Conservation (phyloP, 495 filamentous ascomycete species). For the Aspergillus baeticus region DNA sequence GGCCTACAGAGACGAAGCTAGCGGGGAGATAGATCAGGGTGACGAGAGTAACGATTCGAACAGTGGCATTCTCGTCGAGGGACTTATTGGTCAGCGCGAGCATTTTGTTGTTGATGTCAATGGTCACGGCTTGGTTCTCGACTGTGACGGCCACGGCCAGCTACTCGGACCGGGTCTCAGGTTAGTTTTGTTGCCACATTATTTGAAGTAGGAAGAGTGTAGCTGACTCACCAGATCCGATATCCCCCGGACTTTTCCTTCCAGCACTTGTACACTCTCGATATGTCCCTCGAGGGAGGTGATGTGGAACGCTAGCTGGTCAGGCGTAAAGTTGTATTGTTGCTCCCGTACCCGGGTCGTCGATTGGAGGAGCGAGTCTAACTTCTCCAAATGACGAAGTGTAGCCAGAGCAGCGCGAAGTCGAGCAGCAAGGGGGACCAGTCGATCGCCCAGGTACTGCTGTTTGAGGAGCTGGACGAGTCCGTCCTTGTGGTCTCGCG, state of each 20-base stretch:
- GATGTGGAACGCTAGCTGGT: constrained; percentile 5
- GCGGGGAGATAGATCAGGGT: constrained; percentile 41
- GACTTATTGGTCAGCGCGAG: constrained; percentile 5
- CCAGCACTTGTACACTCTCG: constrained; percentile 12
- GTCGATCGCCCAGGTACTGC: constrained; percentile 12
- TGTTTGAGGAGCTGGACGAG: constrained; percentile 7
- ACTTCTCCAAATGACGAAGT: constrained; percentile 1
- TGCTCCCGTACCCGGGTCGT: too few relatives aligned
- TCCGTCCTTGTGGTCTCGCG: background rate
- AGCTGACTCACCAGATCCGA: constrained; percentile 12
- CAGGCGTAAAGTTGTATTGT: too few relatives aligned
- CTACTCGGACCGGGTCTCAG: too few relatives aligned
- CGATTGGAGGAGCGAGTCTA: too few relatives aligned
- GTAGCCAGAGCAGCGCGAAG: constrained; percentile 7
- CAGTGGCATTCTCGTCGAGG: constrained; percentile 28
- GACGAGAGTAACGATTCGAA: constrained; percentile 36
- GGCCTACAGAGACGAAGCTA: constrained; percentile 37
- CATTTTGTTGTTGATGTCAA: constrained; percentile 30
- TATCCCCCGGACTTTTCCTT: constrained; percentile 15
- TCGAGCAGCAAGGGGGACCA: constrained; percentile 5
- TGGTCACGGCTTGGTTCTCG: constrained; percentile 23
- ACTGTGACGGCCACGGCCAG: constrained; percentile 25
- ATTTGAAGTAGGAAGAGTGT: too few relatives aligned
- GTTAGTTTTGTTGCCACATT: too few relatives aligned
- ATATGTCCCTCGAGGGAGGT: constrained; percentile 3